Evolutionary conservation across 495 filamentous ascomycete genomes (phyloP).

Genomic region (Aspergillus kassunensis): DNA sequence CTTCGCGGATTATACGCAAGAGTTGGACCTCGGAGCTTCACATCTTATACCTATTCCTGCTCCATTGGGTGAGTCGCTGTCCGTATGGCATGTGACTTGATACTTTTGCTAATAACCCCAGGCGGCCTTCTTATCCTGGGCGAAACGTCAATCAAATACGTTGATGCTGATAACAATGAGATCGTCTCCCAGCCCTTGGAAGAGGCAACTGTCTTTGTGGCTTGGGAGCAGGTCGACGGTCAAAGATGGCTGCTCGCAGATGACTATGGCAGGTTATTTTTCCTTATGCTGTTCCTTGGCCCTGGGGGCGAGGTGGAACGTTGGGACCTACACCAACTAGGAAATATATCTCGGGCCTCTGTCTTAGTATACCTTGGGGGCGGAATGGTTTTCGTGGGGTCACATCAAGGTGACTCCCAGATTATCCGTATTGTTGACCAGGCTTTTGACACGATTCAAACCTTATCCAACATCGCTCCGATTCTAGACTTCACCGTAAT

Average conservation of each 20-base stretch:
- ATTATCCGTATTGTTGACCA: slow-evolving; percentile 60
- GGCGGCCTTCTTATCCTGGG: slow-evolving; percentile 80
- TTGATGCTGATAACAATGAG: slow-evolving; percentile 65
- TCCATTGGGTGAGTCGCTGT: slow-evolving; percentile 50
- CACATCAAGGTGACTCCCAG: slow-evolving; percentile 89
- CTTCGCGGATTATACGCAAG: slow-evolving; percentile 46
- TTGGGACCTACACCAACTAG: slow-evolving; percentile 65
- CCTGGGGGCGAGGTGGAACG: slow-evolving; percentile 57
- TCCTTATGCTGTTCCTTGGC: slow-evolving; percentile 71
- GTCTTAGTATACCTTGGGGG: slow-evolving; percentile 75
- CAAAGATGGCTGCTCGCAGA: slow-evolving; percentile 83
- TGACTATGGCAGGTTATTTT: slow-evolving; percentile 77
- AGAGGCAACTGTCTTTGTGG: slow-evolving; percentile 75
- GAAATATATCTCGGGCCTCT: slow-evolving; percentile 67
- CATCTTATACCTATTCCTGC: slow-evolving; percentile 80
- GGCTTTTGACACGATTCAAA: slow-evolving; percentile 65
- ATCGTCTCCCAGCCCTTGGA: slow-evolving; percentile 56
- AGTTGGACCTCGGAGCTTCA: slow-evolving; percentile 68
- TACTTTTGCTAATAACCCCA: slow-evolving; percentile 22
- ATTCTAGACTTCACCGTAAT: slow-evolving; percentile 91
- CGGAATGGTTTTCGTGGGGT: slow-evolving; percentile 77
- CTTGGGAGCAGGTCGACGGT: slow-evolving; percentile 80
- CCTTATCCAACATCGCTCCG: slow-evolving; percentile 79
- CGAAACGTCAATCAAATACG: slow-evolving; percentile 79
- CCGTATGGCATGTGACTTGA: too few relatives aligned